A percentile compares a stretch with the other conserved stretches of the same genome.
Conservation (phyloP, 352 stramenopile genomes). For the Pythium phragmitis region DNA sequence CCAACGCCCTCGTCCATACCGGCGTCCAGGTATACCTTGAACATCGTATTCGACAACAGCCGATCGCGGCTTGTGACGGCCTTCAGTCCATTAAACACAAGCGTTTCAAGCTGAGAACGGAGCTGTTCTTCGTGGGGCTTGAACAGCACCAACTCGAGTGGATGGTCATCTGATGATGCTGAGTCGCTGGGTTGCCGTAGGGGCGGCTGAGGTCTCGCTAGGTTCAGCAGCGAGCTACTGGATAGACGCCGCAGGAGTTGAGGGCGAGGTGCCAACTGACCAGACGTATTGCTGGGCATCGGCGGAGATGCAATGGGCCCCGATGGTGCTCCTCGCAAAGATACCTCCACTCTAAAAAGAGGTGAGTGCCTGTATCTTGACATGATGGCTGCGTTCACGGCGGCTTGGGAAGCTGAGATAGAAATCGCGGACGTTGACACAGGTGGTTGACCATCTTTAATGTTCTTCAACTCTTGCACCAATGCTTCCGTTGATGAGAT, state of each 20-base stretch:
- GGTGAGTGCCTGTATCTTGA: conserved; percentile 29
- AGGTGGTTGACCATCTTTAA: conserved; percentile 28
- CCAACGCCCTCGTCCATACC: conserved; percentile 46
- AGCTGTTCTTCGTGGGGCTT: conserved; percentile 48
- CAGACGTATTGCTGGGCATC: conserved; percentile 3
- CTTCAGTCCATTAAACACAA: conserved; percentile 68
- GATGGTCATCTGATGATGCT: conserved; percentile 1
- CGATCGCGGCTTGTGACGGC: conserved; percentile 64
- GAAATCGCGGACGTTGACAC: not conserved
- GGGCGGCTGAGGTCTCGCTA: not conserved
- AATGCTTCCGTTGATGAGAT: conserved; percentile 56
- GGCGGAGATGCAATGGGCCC: conserved; percentile 19
- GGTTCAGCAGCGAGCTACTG: conserved; percentile 6
- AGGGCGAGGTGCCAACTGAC: conserved; percentile 11
- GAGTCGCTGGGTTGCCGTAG: not conserved
- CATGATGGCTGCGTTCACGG: conserved; percentile 29
- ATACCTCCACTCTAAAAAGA: conserved; percentile 80
- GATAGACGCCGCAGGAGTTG: conserved; percentile 18
- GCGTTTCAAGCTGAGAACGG: conserved; percentile 63
- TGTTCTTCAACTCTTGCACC: conserved; percentile 40
- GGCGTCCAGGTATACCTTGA: conserved; percentile 62
- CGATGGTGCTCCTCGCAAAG: conserved; percentile 21
- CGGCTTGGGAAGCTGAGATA: conserved; percentile 22
- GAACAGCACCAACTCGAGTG: conserved; percentile 46
- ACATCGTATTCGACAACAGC: conserved; percentile 62